A percentile compares a stretch with the other conserved stretches of the same genome.
phyloP scores from a whole-genome alignment of 1,139 yeast genomes.

The Geotrichum siamense region DNA sequence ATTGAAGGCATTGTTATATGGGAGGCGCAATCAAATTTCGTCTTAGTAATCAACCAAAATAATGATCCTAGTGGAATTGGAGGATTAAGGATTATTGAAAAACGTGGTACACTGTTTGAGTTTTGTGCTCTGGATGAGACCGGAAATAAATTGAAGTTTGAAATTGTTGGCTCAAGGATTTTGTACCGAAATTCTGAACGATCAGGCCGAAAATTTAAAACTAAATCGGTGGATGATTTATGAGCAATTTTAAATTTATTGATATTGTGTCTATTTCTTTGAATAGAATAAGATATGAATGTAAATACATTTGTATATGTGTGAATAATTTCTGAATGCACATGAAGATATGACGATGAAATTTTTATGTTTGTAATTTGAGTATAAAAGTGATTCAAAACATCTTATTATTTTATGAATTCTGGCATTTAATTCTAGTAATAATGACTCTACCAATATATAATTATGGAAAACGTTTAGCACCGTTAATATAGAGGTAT shows the following conservation, averaged over 20 bases:
- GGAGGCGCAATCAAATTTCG: conserved; percentile 76
- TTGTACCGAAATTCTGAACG: conserved; percentile 73
- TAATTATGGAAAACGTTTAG: too few species aligned
- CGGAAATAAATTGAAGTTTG: conserved; percentile 39
- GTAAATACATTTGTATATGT: too few species aligned
- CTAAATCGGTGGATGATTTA: conserved; percentile 62
- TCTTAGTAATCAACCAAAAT: conserved; percentile 54
- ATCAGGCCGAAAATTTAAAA: conserved; percentile 78
- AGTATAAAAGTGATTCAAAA: too few species aligned
- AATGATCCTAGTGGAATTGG: conserved; percentile 31
- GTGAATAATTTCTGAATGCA: too few species aligned
- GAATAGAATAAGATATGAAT: too few species aligned
- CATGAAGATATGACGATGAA: too few species aligned
- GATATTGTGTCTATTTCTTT: too few species aligned
- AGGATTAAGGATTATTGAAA: conserved; percentile 38
- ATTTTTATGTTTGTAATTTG: too few species aligned
- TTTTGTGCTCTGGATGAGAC: conserved; percentile 41
- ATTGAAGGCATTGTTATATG: conserved; percentile 71
- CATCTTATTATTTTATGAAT: too few species aligned
- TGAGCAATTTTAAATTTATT: neutral
- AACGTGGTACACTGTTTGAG: conserved; percentile 52
- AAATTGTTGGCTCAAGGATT: conserved; percentile 73
- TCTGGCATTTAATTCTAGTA: too few species aligned
- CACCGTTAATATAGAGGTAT: too few species aligned
- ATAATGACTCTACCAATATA: too few species aligned